Evolutionary conservation across 352 stramenopile species (phyloP).

Genomic region (Phytophthora pseudosyringae): DNA sequence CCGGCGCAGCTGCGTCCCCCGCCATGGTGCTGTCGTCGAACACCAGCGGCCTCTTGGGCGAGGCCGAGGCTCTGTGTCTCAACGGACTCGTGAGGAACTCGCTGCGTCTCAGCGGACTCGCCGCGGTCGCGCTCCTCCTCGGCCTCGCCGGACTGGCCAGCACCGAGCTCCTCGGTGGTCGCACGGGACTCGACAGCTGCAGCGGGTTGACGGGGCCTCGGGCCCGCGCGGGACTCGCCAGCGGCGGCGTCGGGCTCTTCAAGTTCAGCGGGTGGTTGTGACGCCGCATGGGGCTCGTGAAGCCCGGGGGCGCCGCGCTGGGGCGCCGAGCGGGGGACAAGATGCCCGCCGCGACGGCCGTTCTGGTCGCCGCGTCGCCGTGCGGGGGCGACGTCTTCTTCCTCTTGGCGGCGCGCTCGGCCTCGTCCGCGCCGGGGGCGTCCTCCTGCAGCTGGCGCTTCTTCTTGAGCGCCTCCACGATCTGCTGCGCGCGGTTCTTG

Average conservation of each 20-base stretch:
- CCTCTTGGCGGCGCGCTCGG: constrained; percentile 30
- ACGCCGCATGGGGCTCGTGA: constrained; percentile 33
- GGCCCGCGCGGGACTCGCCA: constrained; percentile 31
- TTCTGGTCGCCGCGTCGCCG: constrained; percentile 10
- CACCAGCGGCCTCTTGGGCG: constrained; percentile 45
- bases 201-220: constrained; percentile 19
- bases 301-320: constrained; percentile 3
- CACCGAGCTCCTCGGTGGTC: constrained; percentile 21
- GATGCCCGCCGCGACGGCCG: constrained; percentile 18
- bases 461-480: constrained; percentile 79
- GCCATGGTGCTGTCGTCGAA: constrained; percentile 29
- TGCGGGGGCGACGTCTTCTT: constrained; percentile 27
- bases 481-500: constrained; percentile 79
- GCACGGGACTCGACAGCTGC: constrained; percentile 42
- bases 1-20: neutral
- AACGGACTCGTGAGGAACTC: constrained; percentile 48
- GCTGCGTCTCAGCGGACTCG: constrained; percentile 42
- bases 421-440: constrained; percentile 12
- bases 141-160: constrained; percentile 36
- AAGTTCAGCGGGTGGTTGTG: constrained; percentile 18
- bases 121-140: constrained; percentile 21
- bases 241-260: constrained; percentile 32
- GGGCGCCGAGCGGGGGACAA: constrained; percentile 35
- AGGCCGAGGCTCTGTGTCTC: constrained; percentile 36
- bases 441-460: constrained; percentile 58